phyloP scores from a whole-genome alignment of 2,329 filamentous ascomycete species.

The Lasiodiplodia hormozganensis region DNA sequence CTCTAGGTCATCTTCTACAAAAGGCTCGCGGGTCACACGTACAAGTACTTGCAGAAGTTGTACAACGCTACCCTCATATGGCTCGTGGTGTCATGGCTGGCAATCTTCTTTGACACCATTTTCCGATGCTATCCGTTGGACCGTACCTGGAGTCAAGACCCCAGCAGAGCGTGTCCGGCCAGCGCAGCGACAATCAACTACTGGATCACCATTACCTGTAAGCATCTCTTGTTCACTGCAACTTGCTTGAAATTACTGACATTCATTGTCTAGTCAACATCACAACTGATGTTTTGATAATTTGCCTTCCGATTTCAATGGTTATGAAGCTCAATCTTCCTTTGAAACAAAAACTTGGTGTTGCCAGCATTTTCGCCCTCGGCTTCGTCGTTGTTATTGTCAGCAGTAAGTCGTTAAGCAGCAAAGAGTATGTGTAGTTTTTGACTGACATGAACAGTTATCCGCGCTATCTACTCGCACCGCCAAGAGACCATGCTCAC shows the following conservation, averaged over 20 bases:
- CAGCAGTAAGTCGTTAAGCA: slow-evolving; percentile 33
- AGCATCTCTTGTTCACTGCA: background rate
- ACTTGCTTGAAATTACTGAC: background rate
- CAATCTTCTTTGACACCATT: slow-evolving; percentile 50
- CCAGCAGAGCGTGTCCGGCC: slow-evolving; percentile 30
- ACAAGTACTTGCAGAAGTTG: slow-evolving; percentile 42
- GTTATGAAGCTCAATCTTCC: slow-evolving; percentile 46
- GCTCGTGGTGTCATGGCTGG: slow-evolving; percentile 40
- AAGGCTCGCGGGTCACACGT: slow-evolving; percentile 46
- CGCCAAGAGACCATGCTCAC: slow-evolving; percentile 47
- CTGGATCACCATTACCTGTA: slow-evolving; percentile 28
- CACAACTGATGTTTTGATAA: slow-evolving; percentile 32
- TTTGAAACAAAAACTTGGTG: slow-evolving; percentile 43
- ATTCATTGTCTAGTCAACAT: slow-evolving; percentile 21
- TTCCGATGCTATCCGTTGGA: slow-evolving; percentile 50
- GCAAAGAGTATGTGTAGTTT: background rate
- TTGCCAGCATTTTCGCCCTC: slow-evolving; percentile 42
- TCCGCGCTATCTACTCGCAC: slow-evolving; percentile 46
- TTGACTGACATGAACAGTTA: slow-evolving; percentile 31
- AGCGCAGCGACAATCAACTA: slow-evolving; percentile 23
- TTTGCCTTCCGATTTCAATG: slow-evolving; percentile 46
- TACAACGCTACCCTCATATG: slow-evolving; percentile 48
- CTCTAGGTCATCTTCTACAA: slow-evolving; percentile 48
- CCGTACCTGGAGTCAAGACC: slow-evolving; percentile 37
- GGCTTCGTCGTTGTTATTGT: slow-evolving; percentile 43